Conservation (phyloP, 192 early-diverging fungal species). For the Backusella sp. region DNA sequence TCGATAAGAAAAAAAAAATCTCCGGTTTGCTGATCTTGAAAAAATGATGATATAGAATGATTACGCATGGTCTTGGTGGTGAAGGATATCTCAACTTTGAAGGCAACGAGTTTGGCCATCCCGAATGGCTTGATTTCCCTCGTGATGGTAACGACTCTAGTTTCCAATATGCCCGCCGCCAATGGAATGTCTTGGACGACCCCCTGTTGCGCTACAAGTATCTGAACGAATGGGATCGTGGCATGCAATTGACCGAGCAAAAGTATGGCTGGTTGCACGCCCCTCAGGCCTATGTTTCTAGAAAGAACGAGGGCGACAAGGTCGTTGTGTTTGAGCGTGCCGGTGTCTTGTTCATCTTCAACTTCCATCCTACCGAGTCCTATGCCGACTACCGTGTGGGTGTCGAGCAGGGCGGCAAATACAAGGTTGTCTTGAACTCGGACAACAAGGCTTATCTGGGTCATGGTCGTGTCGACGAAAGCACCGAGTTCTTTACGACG, state of each 20-base stretch:
- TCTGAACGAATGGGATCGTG: conserved; percentile 85
- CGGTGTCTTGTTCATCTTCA: conserved; percentile 89
- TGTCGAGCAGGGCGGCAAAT: conserved; percentile 63
- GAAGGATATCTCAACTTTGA: conserved; percentile 97
- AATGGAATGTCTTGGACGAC: conserved; percentile 94
- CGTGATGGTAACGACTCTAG: conserved; percentile 86
- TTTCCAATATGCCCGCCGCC: conserved; percentile 93
- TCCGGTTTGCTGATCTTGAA: neutral
- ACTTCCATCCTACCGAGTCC: conserved; percentile 85
- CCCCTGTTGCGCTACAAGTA: conserved; percentile 87
- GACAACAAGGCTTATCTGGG: conserved; percentile 80
- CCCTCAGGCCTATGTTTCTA: conserved; percentile 75
- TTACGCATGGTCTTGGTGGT: conserved; percentile 87
- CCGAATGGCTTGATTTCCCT: conserved; percentile 99
- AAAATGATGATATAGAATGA: conserved; percentile 55
- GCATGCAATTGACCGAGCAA: conserved; percentile 78
- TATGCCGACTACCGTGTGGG: conserved; percentile 90
- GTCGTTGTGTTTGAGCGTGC: conserved; percentile 93
- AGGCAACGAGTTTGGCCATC: conserved; percentile 98
- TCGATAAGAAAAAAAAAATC: neutral
- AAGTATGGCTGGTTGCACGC: conserved; percentile 66
- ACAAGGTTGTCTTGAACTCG: conserved; percentile 76
- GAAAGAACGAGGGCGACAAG: conserved; percentile 93
- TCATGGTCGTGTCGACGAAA: conserved; percentile 69
- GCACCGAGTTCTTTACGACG: conserved; percentile 65